A percentile compares a stretch with the other conserved stretches of the same genome.
Conservation (phyloP, 2,329 filamentous ascomycete genomes). For the Aspergillus aculeatinus region DNA sequence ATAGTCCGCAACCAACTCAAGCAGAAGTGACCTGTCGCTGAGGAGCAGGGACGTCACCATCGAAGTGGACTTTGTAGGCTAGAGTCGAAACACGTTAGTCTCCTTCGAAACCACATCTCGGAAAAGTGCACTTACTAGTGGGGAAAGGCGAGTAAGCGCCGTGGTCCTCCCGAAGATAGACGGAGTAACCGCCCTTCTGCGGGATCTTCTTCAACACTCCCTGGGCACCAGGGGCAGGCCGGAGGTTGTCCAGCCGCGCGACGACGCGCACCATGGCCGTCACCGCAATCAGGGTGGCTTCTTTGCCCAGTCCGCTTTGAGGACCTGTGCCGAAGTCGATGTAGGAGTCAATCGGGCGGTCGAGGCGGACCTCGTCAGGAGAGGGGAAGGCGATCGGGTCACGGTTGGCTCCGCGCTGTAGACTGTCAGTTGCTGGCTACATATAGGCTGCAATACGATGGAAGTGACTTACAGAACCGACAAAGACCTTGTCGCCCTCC, state of each 20-base stretch:
- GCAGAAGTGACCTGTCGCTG: conserved; percentile 17
- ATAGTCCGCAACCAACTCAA: background rate
- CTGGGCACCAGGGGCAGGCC: conserved; percentile 62
- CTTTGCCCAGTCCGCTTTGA: conserved; percentile 62
- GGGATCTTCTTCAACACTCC: conserved; percentile 67
- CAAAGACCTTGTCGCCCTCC: conserved; percentile 60
- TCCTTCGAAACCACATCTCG: background rate
- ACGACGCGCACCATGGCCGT: conserved; percentile 67
- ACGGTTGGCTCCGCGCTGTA: conserved; percentile 50
- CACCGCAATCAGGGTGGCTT: conserved; percentile 61
- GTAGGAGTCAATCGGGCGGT: conserved; percentile 64
- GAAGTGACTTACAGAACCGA: conserved; percentile 56
- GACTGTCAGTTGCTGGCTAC: background rate
- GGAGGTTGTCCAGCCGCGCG: conserved; percentile 60
- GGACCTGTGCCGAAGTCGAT: conserved; percentile 64
- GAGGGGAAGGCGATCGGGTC: conserved; percentile 49
- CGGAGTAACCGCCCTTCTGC: conserved; percentile 54
- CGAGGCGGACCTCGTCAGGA: conserved; percentile 54
- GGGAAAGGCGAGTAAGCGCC: conserved; percentile 56
- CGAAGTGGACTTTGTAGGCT: conserved; percentile 49
- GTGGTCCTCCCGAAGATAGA: conserved; percentile 68
- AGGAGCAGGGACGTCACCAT: conserved; percentile 34
- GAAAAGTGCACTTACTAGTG: conserved; percentile 33
- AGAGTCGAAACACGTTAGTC: conserved; percentile 18
- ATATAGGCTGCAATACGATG: background rate